phyloP scores from a whole-genome alignment of 2,329 filamentous ascomycete species.

The Ilyonectria robusta region DNA sequence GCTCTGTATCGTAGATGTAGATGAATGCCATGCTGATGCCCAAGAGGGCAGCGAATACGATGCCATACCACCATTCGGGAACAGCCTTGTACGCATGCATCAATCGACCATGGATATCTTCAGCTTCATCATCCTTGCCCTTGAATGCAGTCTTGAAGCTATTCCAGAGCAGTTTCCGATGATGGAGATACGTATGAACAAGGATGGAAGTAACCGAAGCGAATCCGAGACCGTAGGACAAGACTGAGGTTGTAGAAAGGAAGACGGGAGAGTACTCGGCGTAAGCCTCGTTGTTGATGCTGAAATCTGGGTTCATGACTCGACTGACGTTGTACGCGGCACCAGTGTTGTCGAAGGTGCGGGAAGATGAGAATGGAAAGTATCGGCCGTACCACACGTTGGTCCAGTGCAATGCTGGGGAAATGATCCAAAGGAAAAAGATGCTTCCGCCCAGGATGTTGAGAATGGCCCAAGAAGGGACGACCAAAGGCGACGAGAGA shows the following conservation, averaged over 20 bases:
- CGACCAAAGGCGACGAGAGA: constrained; percentile 69
- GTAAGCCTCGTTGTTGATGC: constrained; percentile 70
- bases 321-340: constrained; percentile 67
- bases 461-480: constrained; percentile 72
- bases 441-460: constrained; percentile 70
- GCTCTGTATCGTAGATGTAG: constrained; percentile 56
- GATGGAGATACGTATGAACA: constrained; percentile 66
- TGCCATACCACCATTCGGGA: constrained; percentile 71
- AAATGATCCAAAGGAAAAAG: constrained; percentile 55
- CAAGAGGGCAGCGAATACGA: constrained; percentile 63
- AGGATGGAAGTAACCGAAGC: constrained; percentile 68
- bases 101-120: constrained; percentile 67
- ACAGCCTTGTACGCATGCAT: constrained; percentile 70
- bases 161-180: constrained; percentile 63
- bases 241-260: constrained; percentile 67
- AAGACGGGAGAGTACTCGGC: constrained; percentile 69
- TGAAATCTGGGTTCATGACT: constrained; percentile 66
- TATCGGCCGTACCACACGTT: constrained; percentile 26
- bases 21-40: constrained; percentile 59
- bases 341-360: constrained; percentile 73
- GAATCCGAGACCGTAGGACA: constrained; percentile 71
- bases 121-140: constrained; percentile 55
- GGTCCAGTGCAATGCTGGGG: constrained; percentile 27
- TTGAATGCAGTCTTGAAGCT: constrained; percentile 44
- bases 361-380: constrained; percentile 63